Percentiles rank a stretch among this genome's conserved stretches.
Evolutionary conservation across 2,329 filamentous ascomycete species (phyloP).

Genomic region (Bimuria novae-zelandiae): DNA sequence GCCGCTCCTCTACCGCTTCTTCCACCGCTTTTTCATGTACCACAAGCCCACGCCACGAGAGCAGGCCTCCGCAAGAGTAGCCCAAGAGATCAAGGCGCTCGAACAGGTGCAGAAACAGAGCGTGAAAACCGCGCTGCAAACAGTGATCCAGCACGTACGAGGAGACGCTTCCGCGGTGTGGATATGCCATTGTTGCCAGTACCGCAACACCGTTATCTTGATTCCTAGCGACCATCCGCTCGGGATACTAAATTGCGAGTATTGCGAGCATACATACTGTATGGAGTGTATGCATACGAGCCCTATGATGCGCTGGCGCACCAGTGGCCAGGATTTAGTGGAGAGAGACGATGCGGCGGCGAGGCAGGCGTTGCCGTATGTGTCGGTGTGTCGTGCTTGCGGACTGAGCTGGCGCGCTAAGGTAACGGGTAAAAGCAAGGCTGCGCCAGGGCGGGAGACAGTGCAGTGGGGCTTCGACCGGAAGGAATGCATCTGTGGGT

Average conservation of each 20-base stretch:
- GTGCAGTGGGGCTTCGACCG: background rate
- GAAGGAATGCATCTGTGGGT: background rate
- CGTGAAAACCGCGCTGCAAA: background rate
- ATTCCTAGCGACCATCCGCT: background rate
- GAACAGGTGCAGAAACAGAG: background rate
- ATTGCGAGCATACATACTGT: conserved; percentile 2
- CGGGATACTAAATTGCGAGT: background rate
- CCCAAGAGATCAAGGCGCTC: background rate
- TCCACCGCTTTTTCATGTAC: background rate
- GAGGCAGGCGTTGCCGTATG: background rate
- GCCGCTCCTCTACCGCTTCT: background rate
- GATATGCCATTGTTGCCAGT: conserved; percentile 3
- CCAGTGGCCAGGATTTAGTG: background rate
- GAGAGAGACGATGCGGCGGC: no score
- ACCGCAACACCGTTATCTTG: background rate
- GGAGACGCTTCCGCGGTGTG: background rate
- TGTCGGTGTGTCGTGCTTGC: background rate
- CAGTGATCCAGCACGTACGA: background rate
- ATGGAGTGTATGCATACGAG: background rate
- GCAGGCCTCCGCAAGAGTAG: background rate
- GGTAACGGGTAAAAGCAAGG: background rate
- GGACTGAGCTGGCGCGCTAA: conserved; percentile 3
- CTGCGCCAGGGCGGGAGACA: background rate
- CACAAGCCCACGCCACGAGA: background rate
- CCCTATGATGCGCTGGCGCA: background rate